phyloP scores from a whole-genome alignment of 306 rosid genomes.

The Psophocarpus tetragonolobus region DNA sequence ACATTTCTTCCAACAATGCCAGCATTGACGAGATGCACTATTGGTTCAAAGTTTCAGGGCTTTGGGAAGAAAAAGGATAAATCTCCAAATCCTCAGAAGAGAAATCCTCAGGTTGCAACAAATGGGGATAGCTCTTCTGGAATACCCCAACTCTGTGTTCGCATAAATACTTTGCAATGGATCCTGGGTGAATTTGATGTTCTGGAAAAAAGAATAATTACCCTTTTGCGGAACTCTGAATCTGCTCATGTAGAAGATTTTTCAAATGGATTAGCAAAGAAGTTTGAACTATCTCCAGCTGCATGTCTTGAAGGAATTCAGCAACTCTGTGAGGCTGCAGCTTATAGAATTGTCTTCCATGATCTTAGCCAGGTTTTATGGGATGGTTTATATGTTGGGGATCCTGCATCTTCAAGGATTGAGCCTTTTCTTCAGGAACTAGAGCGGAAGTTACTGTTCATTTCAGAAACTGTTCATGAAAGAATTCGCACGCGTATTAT shows the following conservation, averaged over 20 bases:
- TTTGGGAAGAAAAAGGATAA: conserved; percentile 98
- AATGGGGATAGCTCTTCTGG: conserved; percentile 84
- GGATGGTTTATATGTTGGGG: conserved; percentile 87
- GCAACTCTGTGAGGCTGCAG: conserved; percentile 87
- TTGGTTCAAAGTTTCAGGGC: conserved; percentile 86
- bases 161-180: conserved; percentile 88
- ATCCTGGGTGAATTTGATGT: conserved; percentile 81
- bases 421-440: conserved; percentile 82
- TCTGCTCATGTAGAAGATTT: conserved; percentile 87
- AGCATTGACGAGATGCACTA: conserved; percentile 84
- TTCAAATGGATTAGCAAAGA: conserved; percentile 76
- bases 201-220: conserved; percentile 86
- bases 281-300: conserved; percentile 79
- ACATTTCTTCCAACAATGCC: conserved; percentile 89
- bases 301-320: conserved; percentile 95
- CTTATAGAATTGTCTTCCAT: conserved; percentile 78
- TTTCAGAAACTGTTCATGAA: conserved; percentile 77
- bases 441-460: conserved; percentile 62
- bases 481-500: conserved; percentile 79
- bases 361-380: conserved; percentile 77
- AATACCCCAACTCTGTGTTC: conserved; percentile 73
- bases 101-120: conserved; percentile 89
- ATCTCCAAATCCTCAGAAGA: conserved; percentile 74
- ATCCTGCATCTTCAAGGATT: conserved; percentile 77
- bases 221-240: conserved; percentile 88